phyloP scores from a whole-genome alignment of 2,329 filamentous ascomycete species.

The Fusarium protoensiforme region DNA sequence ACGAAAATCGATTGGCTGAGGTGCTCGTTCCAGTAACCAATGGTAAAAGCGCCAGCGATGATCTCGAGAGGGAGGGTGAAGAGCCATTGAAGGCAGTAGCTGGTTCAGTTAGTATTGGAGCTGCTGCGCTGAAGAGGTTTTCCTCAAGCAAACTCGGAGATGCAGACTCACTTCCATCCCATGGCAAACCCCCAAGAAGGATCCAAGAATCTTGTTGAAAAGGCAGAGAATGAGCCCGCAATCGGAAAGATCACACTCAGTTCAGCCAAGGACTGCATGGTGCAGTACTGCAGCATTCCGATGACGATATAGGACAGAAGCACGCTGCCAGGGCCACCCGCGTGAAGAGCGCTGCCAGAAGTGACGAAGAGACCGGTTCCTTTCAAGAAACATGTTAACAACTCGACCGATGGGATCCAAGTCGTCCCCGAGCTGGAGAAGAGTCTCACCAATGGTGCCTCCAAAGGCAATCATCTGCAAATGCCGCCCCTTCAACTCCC shows the following conservation, averaged over 20 bases:
- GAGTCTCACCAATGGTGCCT: slow-evolving; percentile 78
- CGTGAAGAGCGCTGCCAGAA: slow-evolving; percentile 77
- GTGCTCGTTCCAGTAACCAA: slow-evolving; percentile 78
- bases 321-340: slow-evolving; percentile 81
- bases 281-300: slow-evolving; percentile 90
- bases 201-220: slow-evolving; percentile 91
- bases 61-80: slow-evolving; percentile 86
- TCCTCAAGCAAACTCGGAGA: neutral
- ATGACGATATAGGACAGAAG: slow-evolving; percentile 81
- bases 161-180: slow-evolving; percentile 82
- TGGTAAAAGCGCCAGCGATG: slow-evolving; percentile 85
- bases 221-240: slow-evolving; percentile 92
- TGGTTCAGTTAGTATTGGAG: slow-evolving; percentile 44
- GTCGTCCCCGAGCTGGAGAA: neutral
- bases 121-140: neutral
- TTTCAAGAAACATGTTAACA: slow-evolving; percentile 42
- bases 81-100: slow-evolving; percentile 89
- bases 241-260: slow-evolving; percentile 91
- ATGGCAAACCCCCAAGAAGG: slow-evolving; percentile 96
- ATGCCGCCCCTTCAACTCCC: slow-evolving; percentile 84
- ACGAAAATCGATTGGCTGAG: slow-evolving; percentile 81
- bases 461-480: slow-evolving; percentile 98
- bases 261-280: slow-evolving; percentile 90
- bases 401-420: neutral
- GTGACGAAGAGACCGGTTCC: slow-evolving; percentile 89